Conservation (phyloP, 306 rosid species). For the Acacia acuminata region DNA sequence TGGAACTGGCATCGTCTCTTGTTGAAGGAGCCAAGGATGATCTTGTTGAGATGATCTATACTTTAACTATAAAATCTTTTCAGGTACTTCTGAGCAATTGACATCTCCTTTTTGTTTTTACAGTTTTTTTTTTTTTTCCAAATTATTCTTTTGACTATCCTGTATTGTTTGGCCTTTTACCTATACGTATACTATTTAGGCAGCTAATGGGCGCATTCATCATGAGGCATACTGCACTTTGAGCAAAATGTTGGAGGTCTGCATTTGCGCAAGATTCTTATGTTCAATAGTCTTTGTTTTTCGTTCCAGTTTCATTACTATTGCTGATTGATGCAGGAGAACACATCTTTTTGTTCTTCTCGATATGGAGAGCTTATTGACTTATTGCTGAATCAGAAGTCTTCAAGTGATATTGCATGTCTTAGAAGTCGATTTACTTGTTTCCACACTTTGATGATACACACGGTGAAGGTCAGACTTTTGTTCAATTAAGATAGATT, state of each 20-base stretch:
- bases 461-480: conserved; percentile 68
- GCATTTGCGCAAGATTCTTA: conserved; percentile 18
- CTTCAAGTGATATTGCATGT: conserved; percentile 55
- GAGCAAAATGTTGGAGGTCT: conserved; percentile 79
- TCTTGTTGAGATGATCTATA: conserved; percentile 70
- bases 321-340: conserved; percentile 66
- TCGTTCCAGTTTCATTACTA: conserved; percentile 22
- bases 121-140: neutral
- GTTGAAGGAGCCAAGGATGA: conserved; percentile 74
- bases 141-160: conserved; percentile 13
- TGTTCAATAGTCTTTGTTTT: conserved; percentile 10
- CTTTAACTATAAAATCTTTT: conserved; percentile 51
- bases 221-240: conserved; percentile 68
- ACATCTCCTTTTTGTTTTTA: conserved; percentile 1
- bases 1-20: conserved; percentile 80
- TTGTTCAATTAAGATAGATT: neutral
- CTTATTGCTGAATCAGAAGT: conserved; percentile 56
- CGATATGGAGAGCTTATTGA: conserved; percentile 61
- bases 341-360: conserved; percentile 56
- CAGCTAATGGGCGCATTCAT: conserved; percentile 47
- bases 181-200: conserved; percentile 46
- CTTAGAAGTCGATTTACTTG: conserved; percentile 74
- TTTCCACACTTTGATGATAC: conserved; percentile 65
- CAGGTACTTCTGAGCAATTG: conserved; percentile 53
- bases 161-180: conserved; percentile 18